Conservation (phyloP, 73 alveolate genomes). For the Tetrahymena thermophila region DNA sequence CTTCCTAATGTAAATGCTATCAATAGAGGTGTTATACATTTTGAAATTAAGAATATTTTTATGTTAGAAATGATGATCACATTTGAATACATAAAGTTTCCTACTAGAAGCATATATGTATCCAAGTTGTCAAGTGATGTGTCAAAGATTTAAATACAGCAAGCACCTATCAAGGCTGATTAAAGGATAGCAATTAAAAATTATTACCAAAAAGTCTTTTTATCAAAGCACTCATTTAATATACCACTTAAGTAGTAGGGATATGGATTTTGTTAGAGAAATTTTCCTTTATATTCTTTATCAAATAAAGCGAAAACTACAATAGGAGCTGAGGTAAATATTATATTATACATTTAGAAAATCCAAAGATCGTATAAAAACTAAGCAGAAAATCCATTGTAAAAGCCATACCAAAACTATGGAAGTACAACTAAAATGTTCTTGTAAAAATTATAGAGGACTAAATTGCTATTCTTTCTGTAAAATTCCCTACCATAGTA, state of each 20-base stretch:
- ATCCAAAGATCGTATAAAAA: conserved; percentile 82
- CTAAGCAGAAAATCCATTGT: conserved; percentile 80
- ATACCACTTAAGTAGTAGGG: conserved; percentile 48
- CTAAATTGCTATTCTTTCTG: conserved; percentile 58
- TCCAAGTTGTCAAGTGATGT: not conserved
- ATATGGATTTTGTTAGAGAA: not conserved
- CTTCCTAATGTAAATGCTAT: not conserved
- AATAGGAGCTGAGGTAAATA: conserved; percentile 79
- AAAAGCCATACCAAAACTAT: conserved; percentile 60
- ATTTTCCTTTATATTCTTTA: conserved; percentile 13
- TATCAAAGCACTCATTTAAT: conserved; percentile 12
- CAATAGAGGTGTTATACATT: not conserved
- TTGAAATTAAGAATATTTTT: not conserved
- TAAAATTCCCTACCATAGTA: conserved; percentile 94
- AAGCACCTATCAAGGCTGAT: not conserved
- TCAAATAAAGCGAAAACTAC: conserved; percentile 16
- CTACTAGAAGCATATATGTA: not conserved
- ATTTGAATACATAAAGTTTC: not conserved
- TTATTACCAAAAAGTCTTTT: not conserved
- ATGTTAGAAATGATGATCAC: not conserved
- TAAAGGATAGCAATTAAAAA: not conserved
- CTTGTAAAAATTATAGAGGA: conserved; percentile 75
- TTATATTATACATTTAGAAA: conserved; percentile 64
- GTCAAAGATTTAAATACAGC: not conserved
- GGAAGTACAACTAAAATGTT: conserved; percentile 60